Percentiles rank a stretch among this genome's conserved stretches.
Evolutionary conservation across 352 stramenopile genomes (phyloP).

Genomic region (Pythium myriotylum): DNA sequence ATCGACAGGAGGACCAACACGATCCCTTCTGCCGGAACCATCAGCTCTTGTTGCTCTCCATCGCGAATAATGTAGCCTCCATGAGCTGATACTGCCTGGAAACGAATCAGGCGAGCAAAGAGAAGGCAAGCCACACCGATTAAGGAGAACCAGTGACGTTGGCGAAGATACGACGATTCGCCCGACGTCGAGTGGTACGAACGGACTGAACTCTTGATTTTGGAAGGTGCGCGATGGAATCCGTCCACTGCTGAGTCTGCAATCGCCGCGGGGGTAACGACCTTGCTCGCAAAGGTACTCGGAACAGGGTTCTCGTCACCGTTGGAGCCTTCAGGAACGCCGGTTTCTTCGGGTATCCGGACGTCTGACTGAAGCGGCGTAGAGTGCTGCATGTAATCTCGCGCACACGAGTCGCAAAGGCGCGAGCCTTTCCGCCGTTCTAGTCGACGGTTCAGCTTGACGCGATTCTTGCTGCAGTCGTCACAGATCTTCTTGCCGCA

Average conservation of each 20-base stretch:
- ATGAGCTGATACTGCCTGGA: slow-evolving; percentile 1
- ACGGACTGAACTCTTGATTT: slow-evolving; percentile 1
- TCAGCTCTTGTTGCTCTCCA: slow-evolving; percentile 5
- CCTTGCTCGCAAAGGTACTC: too few species aligned
- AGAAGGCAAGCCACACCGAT: slow-evolving; percentile 3
- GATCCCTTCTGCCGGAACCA: slow-evolving; percentile 5
- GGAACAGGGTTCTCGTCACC: not conserved
- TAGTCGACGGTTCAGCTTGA: slow-evolving; percentile 67
- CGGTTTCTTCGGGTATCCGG: not conserved
- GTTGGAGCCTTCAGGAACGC: not conserved
- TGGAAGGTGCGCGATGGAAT: slow-evolving; percentile 10
- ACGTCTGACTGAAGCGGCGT: slow-evolving; percentile 11
- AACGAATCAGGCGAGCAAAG: slow-evolving; percentile 7
- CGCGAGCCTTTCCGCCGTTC: slow-evolving; percentile 75
- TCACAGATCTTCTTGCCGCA: slow-evolving; percentile 77
- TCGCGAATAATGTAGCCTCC: not conserved
- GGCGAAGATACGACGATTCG: slow-evolving; percentile 43
- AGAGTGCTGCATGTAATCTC: slow-evolving; percentile 44
- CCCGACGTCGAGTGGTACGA: not conserved
- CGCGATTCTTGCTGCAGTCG: slow-evolving; percentile 82
- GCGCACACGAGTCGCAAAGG: slow-evolving; percentile 72
- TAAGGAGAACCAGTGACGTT: slow-evolving; percentile 44
- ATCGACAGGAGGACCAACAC: slow-evolving; percentile 20
- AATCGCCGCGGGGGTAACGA: not conserved
- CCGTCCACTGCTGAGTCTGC: not conserved